Evolutionary conservation across 768 basidiomycete species (phyloP), one percentile per base, ranked within the genome.

Genomic region (Boletus rubropictus): DNA sequence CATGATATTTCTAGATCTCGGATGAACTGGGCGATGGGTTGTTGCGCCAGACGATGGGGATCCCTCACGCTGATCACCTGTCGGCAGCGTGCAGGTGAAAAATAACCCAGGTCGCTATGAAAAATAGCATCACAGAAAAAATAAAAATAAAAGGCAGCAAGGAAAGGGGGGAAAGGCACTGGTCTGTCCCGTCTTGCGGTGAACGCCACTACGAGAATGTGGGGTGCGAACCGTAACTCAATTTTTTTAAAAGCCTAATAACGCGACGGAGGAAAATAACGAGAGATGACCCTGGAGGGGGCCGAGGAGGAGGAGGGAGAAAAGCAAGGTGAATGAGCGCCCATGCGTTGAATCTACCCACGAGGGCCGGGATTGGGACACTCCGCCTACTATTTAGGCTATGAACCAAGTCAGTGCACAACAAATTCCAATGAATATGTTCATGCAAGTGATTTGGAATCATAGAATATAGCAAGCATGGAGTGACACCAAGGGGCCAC

Each of bases 361-460:
- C 24, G 40, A 54, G 21, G 35, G 53, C 56, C 24, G 21, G 52
- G 12, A 6, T 25, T 55, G 53, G 63, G 70, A 72, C 74, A 64
- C 74, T 67, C 71, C 58, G 45, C 59, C 68, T 69, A 72, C 73
- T 73, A 75, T 76, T 71, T 74, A 69, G 74, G 71, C 77, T 78
- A 79, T 79, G 78, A 79, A 78, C 76, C 77, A 67, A 75, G 60
- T 59, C 62, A 63, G 27, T 40, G 57, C 57, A 24, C 58, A 55
- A 54, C 63, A 57, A 53, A 55, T 68, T 68, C 68, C 52, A 69
- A 2, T 52, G 65, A 68, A 66, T 50, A 49, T 56, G 62, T 59
- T 49, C 53, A 55, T 42, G 53, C 55, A 44, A 36, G 42, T 56
- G 59, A 57, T 54, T 72, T 62, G 72, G 72, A 59, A 60, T 70